Evolutionary conservation across 768 basidiomycete genomes (phyloP), one percentile per base, ranked within the genome.

Genomic region (Lactarius sanguifluus): DNA sequence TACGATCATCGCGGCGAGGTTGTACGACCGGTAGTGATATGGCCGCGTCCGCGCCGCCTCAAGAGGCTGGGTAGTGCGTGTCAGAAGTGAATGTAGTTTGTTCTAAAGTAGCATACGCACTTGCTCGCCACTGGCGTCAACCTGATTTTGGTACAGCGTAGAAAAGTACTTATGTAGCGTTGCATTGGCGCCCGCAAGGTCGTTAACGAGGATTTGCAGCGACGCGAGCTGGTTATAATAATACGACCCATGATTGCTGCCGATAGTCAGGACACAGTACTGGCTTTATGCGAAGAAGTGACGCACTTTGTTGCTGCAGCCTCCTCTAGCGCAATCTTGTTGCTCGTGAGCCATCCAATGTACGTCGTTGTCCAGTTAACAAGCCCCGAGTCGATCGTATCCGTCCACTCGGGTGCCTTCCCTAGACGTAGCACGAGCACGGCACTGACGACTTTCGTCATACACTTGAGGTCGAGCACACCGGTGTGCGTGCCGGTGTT

Each of bases 1-100:
- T 70, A 75, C 74, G 45, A 74, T 67, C 70, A 78, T 71, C 6
- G 77, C 77, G 18, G 71, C 74, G 13, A 77, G 70, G 61, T 78
- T 78, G 69, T 75, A 78, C 2, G 66, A 61, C 18, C 77, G 72
- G 66, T 78, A 78, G 62, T 78, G 77, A 68, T 68, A 76, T 8
- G 76, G 74, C 13, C 69, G 69, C 13, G 76, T 77, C 40, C 77
- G 72, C 9, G 34, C 65, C 10, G 75, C 66, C 64, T 78, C 77
- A 15, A 73, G 57, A n/a, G 77, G 77, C 74, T 77, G 23, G 59
- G 72, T 62, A 10, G 64, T 68, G 68, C 76, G 74, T 10, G 74
- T 69, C 43, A 77, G 59, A 32, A n/a, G 18, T 20, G 18, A 23
- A 32, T 25, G 13, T 5, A 25, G 1, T 7, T 15, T 15, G 13